Evolutionary conservation across 192 early-diverging fungal genomes (phyloP), one percentile per base, ranked within the genome.

Genomic region (Coemansia sp.): DNA sequence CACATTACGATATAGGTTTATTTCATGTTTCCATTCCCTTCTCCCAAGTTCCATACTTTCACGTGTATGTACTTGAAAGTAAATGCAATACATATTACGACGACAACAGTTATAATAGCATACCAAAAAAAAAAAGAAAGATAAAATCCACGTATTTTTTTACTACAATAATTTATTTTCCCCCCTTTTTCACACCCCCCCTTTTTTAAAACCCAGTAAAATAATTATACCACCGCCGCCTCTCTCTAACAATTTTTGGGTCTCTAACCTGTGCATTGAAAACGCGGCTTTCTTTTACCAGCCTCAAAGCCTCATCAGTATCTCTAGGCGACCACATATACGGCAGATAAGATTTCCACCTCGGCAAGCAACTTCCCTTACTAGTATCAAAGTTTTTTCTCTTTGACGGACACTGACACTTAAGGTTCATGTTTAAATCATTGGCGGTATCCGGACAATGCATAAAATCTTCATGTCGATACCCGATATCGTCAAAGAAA

Each of bases 401-500:
- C 62, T 51, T n/a, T 11, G 8, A 15, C 45, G 82, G 82, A 22
- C 82, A 84, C 67, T 65, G 73, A 36, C 82, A 84, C 52, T 48
- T 72, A 5, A 69, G 53, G 2, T 66, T 45, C 78, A 68, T 38
- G 5, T 34, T 35, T 48, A 61, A 15, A 4, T 37, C 48, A 8
- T 8, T 32, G 4, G 33, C 20, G 1, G 52, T 22, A 5, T 79
- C 69, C 35, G 82, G 71, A 28, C 82, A 84, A n/a, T 69, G 76
- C 17, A 60, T 68, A 54, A 80, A 74, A 9, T 67, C 59, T 15
- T 72, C 79, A 39, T 89, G 88, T 17, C 65, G 66, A 65, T 91
- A 91, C 12, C 89, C 91, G 60, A 92, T 91, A 55, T 92, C 89
- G 64, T 92, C 80, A 54, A 92, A 92, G 65, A 87, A 92, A 39